A percentile compares a stretch with the other conserved stretches of the same genome.
phyloP scores from a whole-genome alignment of 2,329 filamentous ascomycete species.

The Colletotrichum godetiae region DNA sequence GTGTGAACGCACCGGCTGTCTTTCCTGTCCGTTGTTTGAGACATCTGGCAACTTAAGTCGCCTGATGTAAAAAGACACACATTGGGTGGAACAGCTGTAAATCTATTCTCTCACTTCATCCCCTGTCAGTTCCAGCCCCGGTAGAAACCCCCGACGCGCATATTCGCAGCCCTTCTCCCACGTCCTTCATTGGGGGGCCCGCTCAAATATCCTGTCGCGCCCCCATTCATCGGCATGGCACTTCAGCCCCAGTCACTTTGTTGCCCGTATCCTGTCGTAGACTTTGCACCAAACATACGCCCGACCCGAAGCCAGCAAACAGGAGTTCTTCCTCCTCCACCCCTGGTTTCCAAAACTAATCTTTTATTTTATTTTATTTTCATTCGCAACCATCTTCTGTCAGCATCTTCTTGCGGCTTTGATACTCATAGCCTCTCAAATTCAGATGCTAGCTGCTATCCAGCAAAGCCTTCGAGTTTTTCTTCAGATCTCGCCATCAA shows the following conservation, averaged over 20 bases:
- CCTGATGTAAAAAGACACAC: background rate
- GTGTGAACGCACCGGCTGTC: background rate
- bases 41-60: background rate
- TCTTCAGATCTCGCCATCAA: background rate
- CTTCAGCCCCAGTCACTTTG: background rate
- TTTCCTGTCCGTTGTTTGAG: background rate
- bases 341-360: background rate
- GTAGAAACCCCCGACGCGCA: background rate
- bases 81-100: background rate
- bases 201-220: slow-evolving; percentile 1
- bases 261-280: background rate
- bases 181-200: background rate
- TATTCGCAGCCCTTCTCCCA: background rate
- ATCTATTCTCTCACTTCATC: background rate
- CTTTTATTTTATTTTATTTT: background rate
- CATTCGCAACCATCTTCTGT: background rate
- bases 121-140: background rate
- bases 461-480: background rate
- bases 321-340: background rate
- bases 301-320: too few relatives aligned
- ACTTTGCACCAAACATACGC: background rate
- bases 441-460: background rate
- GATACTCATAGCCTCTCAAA: background rate
- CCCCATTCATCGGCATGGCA: background rate
- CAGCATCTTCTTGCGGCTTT: background rate